Evolutionary conservation across 331 rosid genomes (phyloP), one percentile per base, ranked within the genome.

Genomic region (Ulmus americana): DNA sequence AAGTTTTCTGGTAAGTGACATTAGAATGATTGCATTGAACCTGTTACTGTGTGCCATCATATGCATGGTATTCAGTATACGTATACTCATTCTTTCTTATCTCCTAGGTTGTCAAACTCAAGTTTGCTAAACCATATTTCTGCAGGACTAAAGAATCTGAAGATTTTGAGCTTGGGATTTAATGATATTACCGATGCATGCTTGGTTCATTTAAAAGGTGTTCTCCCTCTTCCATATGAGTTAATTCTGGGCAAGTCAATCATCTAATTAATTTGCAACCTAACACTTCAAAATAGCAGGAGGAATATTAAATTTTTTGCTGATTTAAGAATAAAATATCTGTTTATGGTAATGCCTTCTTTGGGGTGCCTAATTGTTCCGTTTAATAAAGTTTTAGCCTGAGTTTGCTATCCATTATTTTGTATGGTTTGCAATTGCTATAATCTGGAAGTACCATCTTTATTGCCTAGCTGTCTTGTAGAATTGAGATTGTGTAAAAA

Each of bases 161-260:
- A 78, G 81, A 77, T 81, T 53, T 72, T 87, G 78, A 76, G 90
- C 78, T 65, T 87, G 80, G 85, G 74, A 49, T 84, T 87, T 70
- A 84, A 71, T 78, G 69, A 62, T 54, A 78, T 84, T 63, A 87
- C 88, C 8, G 88, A 84, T 8, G 69, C 80, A 43, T 76, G 86
- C 63, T 74, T 87, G 68, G 76, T 74, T 78, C 86, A 87, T 82
- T 72, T 87, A 45, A 80, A 76, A 76, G 90, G 95, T 87, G 56
- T 56, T 74, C 50, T 61, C 76, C 18, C 49, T 39, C 39, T 22
- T 38, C 15, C 50, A 12, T 55, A n/a, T 4, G 44, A 11, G 15
- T 56, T 7, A 35, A 11, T 55, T 55, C 41, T 55, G 41, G 39
- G 14, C 1, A 3, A 55, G 5, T 3, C 12, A 10, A 9, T 22